Conservation (phyloP, 345 rosid species). For the Rhizophora mangle region DNA sequence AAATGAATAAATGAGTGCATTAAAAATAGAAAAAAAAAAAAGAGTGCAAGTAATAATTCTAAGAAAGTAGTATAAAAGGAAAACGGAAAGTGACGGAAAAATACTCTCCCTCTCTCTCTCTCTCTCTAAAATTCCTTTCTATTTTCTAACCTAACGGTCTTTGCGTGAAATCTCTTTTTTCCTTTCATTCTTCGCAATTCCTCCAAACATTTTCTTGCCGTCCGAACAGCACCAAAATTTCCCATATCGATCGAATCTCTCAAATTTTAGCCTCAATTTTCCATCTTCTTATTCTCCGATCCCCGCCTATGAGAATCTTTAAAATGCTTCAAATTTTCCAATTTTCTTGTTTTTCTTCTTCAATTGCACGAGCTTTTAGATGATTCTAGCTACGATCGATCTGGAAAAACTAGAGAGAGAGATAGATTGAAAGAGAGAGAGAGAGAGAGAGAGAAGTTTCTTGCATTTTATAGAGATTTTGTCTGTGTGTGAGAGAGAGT, state of each 20-base stretch:
- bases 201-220: slow-evolving; percentile 1
- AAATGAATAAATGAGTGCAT: no score
- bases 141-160: slow-evolving; percentile 39
- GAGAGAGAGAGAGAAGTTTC: not conserved
- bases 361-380: not conserved
- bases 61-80: not conserved
- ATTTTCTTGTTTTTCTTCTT: not conserved
- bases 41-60: no score
- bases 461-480: no score
- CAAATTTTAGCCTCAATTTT: slow-evolving; percentile 3
- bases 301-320: no score
- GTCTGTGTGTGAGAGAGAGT: not conserved
- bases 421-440: not conserved
- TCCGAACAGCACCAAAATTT: not conserved
- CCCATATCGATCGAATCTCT: not conserved
- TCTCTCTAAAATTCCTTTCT: no score
- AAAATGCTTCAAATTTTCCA: not conserved
- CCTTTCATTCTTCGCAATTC: no score
- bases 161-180: slow-evolving; percentile 27
- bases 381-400: not conserved
- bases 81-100: no score
- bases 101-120: not conserved
- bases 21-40: no score
- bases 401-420: not conserved
- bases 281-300: not conserved